Evolutionary conservation across 441 rosid species (phyloP).

Genomic region (Gossypium davidsonii): DNA sequence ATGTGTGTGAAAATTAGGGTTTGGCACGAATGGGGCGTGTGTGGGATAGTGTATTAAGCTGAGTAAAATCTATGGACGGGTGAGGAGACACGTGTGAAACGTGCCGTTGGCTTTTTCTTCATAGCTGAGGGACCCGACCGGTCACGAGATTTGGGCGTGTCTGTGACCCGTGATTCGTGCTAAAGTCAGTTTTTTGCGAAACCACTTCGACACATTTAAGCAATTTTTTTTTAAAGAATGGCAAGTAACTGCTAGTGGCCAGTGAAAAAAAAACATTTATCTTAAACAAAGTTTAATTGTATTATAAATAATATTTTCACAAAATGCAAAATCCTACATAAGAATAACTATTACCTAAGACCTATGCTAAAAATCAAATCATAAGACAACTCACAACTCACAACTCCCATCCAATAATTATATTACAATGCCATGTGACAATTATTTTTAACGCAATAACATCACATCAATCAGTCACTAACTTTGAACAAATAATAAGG

Average conservation of each 20-base stretch:
- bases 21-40: slow-evolving; percentile 82
- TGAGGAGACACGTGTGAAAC: slow-evolving; percentile 37
- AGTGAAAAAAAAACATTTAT: neutral
- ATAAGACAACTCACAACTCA: neutral
- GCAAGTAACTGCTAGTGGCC: neutral
- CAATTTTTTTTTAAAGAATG: neutral
- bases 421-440: neutral
- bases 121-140: slow-evolving; percentile 15
- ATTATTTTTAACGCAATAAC: neutral
- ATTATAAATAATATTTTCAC: neutral
- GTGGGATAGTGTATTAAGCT: slow-evolving; percentile 23
- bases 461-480: neutral
- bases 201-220: neutral
- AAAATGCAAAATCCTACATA: neutral
- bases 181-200: slow-evolving; percentile 2
- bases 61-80: slow-evolving; percentile 22
- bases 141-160: slow-evolving; percentile 25
- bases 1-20: slow-evolving; percentile 33
- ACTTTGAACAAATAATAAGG: neutral
- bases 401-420: neutral
- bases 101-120: slow-evolving; percentile 22
- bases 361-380: neutral
- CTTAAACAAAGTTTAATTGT: neutral
- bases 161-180: slow-evolving; percentile 5
- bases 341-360: neutral